phyloP scores from a whole-genome alignment of 495 filamentous ascomycete species.

The Aspergillus homomorphus region DNA sequence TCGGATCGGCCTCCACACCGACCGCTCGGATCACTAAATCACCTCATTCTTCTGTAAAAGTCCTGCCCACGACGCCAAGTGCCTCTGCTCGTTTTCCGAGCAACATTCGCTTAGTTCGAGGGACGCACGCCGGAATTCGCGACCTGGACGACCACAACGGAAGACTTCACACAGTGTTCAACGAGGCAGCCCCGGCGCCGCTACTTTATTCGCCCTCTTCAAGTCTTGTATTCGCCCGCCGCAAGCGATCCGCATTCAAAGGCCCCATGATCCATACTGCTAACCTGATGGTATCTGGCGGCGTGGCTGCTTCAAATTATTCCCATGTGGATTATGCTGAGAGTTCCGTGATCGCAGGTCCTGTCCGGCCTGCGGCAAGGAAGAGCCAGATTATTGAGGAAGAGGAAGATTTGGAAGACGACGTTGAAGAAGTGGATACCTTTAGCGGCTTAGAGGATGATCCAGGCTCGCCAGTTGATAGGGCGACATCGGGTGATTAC shows the following conservation, averaged over 20 bases:
- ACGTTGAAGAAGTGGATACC: slow-evolving; percentile 67
- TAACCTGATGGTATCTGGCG: slow-evolving; percentile 39
- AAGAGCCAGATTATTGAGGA: slow-evolving; percentile 72
- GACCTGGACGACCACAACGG: slow-evolving; percentile 27
- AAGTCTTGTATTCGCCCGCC: slow-evolving; percentile 82
- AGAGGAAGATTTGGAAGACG: slow-evolving; percentile 77
- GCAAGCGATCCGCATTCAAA: slow-evolving; percentile 86
- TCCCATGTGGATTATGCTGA: slow-evolving; percentile 36
- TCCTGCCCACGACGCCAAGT: slow-evolving; percentile 88
- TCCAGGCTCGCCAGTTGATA: slow-evolving; percentile 26
- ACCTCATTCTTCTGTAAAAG: slow-evolving; percentile 88
- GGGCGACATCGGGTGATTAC: slow-evolving; percentile 17
- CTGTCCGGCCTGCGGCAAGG: slow-evolving; percentile 57
- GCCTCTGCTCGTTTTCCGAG: slow-evolving; percentile 69
- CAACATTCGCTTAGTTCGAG: slow-evolving; percentile 81
- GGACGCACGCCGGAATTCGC: slow-evolving; percentile 33
- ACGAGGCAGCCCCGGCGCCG: slow-evolving; percentile 38
- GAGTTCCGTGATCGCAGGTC: slow-evolving; percentile 52
- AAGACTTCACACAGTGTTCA: slow-evolving; percentile 34
- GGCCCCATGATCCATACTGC: slow-evolving; percentile 69
- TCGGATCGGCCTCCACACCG: slow-evolving; percentile 62
- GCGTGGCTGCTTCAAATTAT: slow-evolving; percentile 36
- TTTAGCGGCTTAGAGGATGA: slow-evolving; percentile 58
- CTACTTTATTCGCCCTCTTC: slow-evolving; percentile 49
- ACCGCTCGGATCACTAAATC: slow-evolving; percentile 65